phyloP scores from a whole-genome alignment of 768 basidiomycete genomes.

The Naganishia antarctica region DNA sequence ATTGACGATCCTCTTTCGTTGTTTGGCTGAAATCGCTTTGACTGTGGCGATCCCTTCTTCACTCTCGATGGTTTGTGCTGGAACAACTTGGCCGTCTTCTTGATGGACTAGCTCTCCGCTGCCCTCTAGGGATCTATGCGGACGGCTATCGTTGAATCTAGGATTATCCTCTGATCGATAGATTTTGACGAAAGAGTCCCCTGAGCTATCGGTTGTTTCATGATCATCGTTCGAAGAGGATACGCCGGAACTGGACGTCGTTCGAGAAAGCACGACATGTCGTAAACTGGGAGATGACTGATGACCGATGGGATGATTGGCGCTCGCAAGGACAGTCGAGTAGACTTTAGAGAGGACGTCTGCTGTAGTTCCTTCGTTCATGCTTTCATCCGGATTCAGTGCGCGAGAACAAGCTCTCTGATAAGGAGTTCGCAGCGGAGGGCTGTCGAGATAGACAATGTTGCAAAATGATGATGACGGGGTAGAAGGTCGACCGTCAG shows the following conservation, averaged over 20 bases:
- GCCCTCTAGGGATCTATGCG: no score
- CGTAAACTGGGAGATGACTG: background rate
- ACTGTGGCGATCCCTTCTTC: background rate
- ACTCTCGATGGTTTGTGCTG: background rate
- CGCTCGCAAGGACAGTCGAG: background rate
- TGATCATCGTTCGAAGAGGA: background rate
- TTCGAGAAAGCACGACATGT: conserved; percentile 15
- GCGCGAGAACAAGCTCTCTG: background rate
- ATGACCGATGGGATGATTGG: conserved; percentile 11
- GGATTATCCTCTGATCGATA: background rate
- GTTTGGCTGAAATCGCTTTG: background rate
- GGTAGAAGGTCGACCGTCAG: background rate
- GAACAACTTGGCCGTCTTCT: background rate
- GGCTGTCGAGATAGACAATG: background rate
- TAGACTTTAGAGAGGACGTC: background rate
- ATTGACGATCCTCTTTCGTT: background rate
- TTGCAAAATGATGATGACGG: background rate
- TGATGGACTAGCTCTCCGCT: background rate
- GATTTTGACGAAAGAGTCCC: conserved; percentile 6
- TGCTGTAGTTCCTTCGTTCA: background rate
- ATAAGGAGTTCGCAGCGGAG: background rate
- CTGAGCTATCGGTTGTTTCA: background rate
- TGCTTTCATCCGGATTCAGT: background rate
- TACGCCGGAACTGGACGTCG: background rate
- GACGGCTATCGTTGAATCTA: no score